A percentile compares a stretch with the other conserved stretches of the same genome.
These are phyloP conservation scores for Mortierella sp. DNA, from an alignment of 371 early-diverging fungal species.

Conservation along the genomic window DNA sequence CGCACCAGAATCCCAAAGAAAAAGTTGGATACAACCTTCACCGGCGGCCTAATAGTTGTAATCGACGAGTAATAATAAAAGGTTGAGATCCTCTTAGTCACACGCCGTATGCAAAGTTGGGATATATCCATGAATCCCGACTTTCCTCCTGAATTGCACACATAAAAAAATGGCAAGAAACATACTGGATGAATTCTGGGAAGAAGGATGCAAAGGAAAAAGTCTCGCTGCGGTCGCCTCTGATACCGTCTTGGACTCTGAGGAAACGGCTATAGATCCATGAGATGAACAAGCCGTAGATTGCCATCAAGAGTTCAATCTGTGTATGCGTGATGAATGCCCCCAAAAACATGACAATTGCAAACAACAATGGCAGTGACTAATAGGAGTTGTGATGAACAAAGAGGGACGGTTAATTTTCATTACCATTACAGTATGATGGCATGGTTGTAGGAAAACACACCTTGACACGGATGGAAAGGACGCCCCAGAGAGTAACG, in stretches of 20 bases:
- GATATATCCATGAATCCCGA: background rate
- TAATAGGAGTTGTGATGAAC: conserved; percentile 42
- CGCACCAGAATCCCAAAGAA: conserved; percentile 65
- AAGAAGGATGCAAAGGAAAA: conserved; percentile 87
- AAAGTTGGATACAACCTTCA: conserved; percentile 65
- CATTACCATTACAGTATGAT: too few relatives aligned
- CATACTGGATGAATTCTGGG: conserved; percentile 84
- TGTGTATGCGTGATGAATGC: conserved; percentile 60
- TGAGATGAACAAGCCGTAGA: conserved; percentile 76
- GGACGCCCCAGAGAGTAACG: conserved; percentile 64
- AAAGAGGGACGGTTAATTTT: conserved; percentile 20
- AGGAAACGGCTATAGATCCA: conserved; percentile 90
- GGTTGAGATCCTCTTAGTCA: background rate
- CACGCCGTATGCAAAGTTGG: background rate
- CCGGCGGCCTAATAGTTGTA: conserved; percentile 60
- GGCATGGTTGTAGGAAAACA: background rate
- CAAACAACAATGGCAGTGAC: conserved; percentile 61
- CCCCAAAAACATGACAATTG: conserved; percentile 57
- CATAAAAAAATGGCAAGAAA: background rate
- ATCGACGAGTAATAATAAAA: background rate
- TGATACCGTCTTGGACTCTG: conserved; percentile 82
- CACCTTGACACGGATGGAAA: conserved; percentile 82
- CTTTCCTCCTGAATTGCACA: background rate
- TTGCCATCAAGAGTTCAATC: conserved; percentile 64
- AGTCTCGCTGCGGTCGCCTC: conserved; percentile 85